Evolutionary conservation across 2,329 filamentous ascomycete genomes (phyloP).

Genomic region (Fusarium penzigii): DNA sequence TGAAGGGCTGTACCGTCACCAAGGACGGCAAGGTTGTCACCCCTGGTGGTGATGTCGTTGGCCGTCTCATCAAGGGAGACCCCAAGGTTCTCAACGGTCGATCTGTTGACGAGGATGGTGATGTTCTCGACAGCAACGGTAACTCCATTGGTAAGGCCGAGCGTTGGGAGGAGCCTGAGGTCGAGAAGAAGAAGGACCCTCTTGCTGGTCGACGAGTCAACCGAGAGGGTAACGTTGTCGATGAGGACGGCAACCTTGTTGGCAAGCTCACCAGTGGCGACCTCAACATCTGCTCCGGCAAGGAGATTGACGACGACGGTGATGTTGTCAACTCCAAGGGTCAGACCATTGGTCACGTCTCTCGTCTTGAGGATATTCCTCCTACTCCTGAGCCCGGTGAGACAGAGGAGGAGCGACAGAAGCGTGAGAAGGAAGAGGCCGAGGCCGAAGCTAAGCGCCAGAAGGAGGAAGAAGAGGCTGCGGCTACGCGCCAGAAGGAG

Average conservation of each 20-base stretch:
- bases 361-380: constrained; percentile 62
- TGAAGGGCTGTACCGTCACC: constrained; percentile 63
- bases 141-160: constrained; percentile 60
- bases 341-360: constrained; percentile 65
- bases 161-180: constrained; percentile 59
- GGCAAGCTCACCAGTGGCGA: constrained; percentile 71
- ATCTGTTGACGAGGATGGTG: constrained; percentile 77
- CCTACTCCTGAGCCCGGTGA: constrained; percentile 43
- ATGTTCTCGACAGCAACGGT: constrained; percentile 76
- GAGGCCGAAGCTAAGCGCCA: constrained; percentile 43
- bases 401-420: constrained; percentile 42
- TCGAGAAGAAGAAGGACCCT: constrained; percentile 51
- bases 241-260: constrained; percentile 60
- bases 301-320: constrained; percentile 69
- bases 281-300: constrained; percentile 63
- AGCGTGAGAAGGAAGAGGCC: constrained; percentile 56
- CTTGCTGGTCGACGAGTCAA: constrained; percentile 58
- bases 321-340: constrained; percentile 72
- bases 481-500: constrained; percentile 42
- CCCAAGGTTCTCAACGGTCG: constrained; percentile 72
- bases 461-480: constrained; percentile 53
- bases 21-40: constrained; percentile 71
- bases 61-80: constrained; percentile 70
- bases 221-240: constrained; percentile 59
- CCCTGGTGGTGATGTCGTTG: constrained; percentile 68